A percentile compares a stretch with the other conserved stretches of the same genome.
phyloP scores from a whole-genome alignment of 768 basidiomycete genomes.

The Dioszegia crocea region DNA sequence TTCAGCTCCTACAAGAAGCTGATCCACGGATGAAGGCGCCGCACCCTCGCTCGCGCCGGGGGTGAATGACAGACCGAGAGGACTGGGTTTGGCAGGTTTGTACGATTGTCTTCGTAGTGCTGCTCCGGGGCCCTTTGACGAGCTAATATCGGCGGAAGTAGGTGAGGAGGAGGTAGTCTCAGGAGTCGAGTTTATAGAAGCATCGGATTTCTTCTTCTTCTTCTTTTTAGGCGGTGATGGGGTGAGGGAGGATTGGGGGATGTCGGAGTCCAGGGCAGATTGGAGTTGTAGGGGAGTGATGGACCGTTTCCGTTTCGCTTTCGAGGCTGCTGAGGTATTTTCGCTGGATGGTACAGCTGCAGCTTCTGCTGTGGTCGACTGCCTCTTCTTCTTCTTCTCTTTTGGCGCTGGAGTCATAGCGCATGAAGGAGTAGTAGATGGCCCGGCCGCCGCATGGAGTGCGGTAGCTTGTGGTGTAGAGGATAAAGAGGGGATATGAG shows the following conservation, averaged over 20 bases:
- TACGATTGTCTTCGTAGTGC: not conserved
- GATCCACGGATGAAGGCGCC: not conserved
- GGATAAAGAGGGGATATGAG: too few species aligned
- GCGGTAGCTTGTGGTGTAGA: not conserved
- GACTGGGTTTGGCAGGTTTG: constrained; percentile 6
- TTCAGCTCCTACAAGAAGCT: too few species aligned
- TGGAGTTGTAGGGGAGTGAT: not conserved
- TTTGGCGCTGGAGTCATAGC: too few species aligned
- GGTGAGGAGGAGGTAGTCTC: not conserved
- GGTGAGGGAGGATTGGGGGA: not conserved
- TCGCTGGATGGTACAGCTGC: not conserved
- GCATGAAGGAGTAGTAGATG: not conserved
- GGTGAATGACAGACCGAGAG: not conserved
- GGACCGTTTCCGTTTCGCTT: not conserved
- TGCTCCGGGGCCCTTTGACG: not conserved
- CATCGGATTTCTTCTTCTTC: not conserved
- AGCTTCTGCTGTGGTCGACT: too few species aligned
- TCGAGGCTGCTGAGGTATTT: not conserved
- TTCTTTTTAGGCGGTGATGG: not conserved
- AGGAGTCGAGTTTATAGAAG: not conserved
- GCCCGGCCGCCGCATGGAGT: not conserved
- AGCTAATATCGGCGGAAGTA: not conserved
- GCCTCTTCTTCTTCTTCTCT: too few species aligned
- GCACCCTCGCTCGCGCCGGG: not conserved
- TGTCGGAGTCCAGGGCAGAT: not conserved